Conservation (phyloP, 2,329 filamentous ascomycete species). For the Ciborinia camelliae region DNA sequence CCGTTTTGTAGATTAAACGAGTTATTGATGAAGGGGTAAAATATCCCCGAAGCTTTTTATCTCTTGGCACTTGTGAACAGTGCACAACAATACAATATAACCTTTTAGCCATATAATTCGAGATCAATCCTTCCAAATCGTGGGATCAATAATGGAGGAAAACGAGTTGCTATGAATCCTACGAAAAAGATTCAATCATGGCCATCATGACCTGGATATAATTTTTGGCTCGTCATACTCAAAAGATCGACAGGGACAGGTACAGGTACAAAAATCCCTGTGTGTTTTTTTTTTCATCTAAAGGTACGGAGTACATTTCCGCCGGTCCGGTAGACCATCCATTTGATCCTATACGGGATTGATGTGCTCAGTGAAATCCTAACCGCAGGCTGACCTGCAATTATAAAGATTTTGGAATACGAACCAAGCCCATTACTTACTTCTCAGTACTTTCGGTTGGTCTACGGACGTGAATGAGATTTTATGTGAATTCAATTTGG, state of each 20-base stretch:
- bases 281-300: no score
- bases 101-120: background rate
- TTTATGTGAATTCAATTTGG: no score
- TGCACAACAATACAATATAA: background rate
- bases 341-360: no score
- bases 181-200: background rate
- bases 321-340: background rate
- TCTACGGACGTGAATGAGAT: no score
- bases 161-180: background rate
- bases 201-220: background rate
- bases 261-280: background rate
- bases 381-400: no score
- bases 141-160: background rate
- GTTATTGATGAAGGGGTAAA: conserved; percentile 2
- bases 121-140: background rate
- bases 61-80: conserved; percentile 3
- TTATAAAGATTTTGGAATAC: no score
- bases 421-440: no score
- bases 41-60: background rate
- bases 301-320: background rate
- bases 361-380: no score
- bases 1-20: background rate
- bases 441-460: no score
- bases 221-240: background rate
- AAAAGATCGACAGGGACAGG: conserved; percentile 6